Conservation (phyloP, 2,329 filamentous ascomycete species). For the Metarhizium anisopliae region DNA sequence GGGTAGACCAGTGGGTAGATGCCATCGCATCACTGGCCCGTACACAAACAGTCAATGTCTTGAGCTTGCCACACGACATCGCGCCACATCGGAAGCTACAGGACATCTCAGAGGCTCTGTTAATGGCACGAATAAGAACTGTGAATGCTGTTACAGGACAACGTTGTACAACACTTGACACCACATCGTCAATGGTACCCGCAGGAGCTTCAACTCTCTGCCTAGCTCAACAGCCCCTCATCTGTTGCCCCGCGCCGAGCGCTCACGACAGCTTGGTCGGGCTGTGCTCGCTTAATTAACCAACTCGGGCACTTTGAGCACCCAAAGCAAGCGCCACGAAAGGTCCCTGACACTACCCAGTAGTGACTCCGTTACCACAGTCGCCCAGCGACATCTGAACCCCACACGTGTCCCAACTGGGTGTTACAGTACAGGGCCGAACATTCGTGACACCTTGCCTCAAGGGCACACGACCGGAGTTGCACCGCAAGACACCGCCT, state of each 20-base stretch:
- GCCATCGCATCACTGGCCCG: neutral
- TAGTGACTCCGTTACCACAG: no score
- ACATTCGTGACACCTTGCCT: constrained; percentile 25
- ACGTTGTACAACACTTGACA: neutral
- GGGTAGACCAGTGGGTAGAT: neutral
- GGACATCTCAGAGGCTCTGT: no score
- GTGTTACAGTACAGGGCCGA: neutral
- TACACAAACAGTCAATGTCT: neutral
- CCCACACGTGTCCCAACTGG: neutral
- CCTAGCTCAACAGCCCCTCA: neutral
- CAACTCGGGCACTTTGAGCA: neutral
- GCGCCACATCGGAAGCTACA: no score
- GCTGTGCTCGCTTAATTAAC: constrained; percentile 4
- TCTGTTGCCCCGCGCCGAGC: neutral
- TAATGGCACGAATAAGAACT: no score
- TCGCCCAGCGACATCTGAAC: neutral
- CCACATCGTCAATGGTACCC: neutral
- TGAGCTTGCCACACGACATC: neutral
- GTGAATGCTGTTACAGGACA: no score
- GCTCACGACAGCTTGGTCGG: no score
- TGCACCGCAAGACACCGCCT: neutral
- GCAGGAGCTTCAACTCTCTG: neutral
- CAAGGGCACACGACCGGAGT: constrained; percentile 18
- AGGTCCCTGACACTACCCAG: neutral
- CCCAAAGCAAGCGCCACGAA: neutral